Evolutionary conservation across 805 yeast genomes (phyloP), one percentile per base, ranked within the genome.

Genomic region (Candida michaelii): DNA sequence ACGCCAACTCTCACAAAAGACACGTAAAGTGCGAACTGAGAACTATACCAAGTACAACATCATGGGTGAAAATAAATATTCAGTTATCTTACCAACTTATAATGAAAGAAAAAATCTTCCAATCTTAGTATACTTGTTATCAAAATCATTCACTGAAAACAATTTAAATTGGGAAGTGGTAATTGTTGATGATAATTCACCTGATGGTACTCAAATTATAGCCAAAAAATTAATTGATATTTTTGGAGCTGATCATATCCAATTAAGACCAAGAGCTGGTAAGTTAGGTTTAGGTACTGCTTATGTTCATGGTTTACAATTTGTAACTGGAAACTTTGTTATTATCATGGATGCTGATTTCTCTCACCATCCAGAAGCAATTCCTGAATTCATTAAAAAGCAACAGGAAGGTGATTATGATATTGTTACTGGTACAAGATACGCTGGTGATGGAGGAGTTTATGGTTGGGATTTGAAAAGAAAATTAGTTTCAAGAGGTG

Each of bases 261-360:
- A 79, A 45, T 73, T 84, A 58, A 73, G 82, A 56, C 79, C 91
- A 17, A 77, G 91, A 55, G 80, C 85, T 2, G 90, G 90, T 32
- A 84, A 85, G 61, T 73, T 84, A 44, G 91, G 91, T 13, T 73
- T 84, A 46, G 90, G 89, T 38, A 84, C 91, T 24, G 91, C 91
- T 13, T 84, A 84, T 53, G 84, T 84, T 33, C 89, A 85, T 54
- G 91, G 89, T 1, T 73, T 84, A 51, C 74, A 85, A 59, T 82
- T 56, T 52, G 88, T 77, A 38, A 77, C 83, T 15, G 91, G 91
- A 36, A 76, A 85, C 62, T 84, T 73, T 60, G 89, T 84, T 38
- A 79, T 84, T 48, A 84, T 85, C 52, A 84, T 84, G 91, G 91
- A 84, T 58, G 91, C 91, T 13, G 91, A 84, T 59, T 84, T 85